These are phyloP conservation scores for Penicillium sp. DNA, from an alignment of 2,329 filamentous ascomycete genomes.

Conservation along the genomic window DNA sequence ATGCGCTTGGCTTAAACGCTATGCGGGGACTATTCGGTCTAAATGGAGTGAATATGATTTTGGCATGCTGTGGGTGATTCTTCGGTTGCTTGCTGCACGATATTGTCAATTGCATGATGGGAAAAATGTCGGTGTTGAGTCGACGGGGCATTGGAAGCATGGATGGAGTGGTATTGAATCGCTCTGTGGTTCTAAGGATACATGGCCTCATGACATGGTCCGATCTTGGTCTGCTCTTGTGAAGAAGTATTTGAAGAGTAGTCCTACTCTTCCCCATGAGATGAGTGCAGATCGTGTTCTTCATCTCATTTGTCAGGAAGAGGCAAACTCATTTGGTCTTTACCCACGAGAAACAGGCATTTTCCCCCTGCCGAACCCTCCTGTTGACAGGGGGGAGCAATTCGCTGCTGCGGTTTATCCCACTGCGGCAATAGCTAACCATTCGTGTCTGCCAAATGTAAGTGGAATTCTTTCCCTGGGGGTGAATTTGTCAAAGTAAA, in stretches of 20 bases:
- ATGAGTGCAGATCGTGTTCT: slow-evolving; percentile 19
- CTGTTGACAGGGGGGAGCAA: slow-evolving; percentile 22
- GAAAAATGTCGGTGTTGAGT: background rate
- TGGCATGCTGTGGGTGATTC: slow-evolving; percentile 38
- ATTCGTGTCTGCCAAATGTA: slow-evolving; percentile 28
- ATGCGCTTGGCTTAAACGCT: slow-evolving; percentile 33
- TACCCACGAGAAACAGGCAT: slow-evolving; percentile 27
- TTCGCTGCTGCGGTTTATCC: slow-evolving; percentile 28
- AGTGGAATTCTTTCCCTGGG: background rate
- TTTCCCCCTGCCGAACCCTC: slow-evolving; percentile 13
- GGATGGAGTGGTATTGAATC: slow-evolving; percentile 30
- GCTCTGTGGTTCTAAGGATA: slow-evolving; percentile 32
- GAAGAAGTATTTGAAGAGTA: slow-evolving; percentile 33
- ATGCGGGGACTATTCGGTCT: slow-evolving; percentile 23
- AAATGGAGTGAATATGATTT: slow-evolving; percentile 37
- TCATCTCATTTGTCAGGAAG: slow-evolving; percentile 29
- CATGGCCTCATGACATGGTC: slow-evolving; percentile 32
- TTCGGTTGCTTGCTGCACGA: slow-evolving; percentile 31
- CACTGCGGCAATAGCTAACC: slow-evolving; percentile 26
- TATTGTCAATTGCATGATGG: slow-evolving; percentile 2
- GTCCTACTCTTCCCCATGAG: slow-evolving; percentile 18
- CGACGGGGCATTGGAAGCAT: slow-evolving; percentile 9
- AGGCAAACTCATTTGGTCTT: slow-evolving; percentile 29
- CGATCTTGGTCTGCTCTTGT: slow-evolving; percentile 28
- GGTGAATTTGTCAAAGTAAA: background rate